A percentile compares a stretch with the other conserved stretches of the same genome.
phyloP scores from a whole-genome alignment of 441 rosid species.

The Gossypium schwendimanii region DNA sequence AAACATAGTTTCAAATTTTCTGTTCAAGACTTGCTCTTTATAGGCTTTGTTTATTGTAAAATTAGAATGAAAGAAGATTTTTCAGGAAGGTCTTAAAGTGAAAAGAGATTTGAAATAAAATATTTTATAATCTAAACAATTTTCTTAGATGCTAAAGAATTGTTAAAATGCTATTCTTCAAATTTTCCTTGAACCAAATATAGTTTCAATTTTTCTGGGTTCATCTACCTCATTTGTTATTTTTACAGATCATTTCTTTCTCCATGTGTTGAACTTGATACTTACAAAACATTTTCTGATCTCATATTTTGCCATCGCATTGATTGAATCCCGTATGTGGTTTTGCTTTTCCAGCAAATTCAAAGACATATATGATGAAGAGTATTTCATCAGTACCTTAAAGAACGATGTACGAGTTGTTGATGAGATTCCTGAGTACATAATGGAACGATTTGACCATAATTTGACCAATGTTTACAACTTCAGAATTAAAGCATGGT shows the following conservation, averaged over 20 bases:
- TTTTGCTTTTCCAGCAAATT: constrained; percentile 65
- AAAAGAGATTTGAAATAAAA: neutral
- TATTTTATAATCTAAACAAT: neutral
- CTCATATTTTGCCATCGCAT: neutral
- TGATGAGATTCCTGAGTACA: constrained; percentile 65
- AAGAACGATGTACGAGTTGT: constrained; percentile 81
- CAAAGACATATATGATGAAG: constrained; percentile 83
- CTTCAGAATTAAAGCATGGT: constrained; percentile 97
- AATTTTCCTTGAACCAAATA: neutral
- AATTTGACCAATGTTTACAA: constrained; percentile 89
- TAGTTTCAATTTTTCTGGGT: constrained; percentile 25
- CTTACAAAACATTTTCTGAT: neutral
- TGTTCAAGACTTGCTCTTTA: neutral
- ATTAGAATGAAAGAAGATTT: neutral
- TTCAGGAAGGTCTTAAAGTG: neutral
- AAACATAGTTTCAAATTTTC: neutral
- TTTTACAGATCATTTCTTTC: neutral
- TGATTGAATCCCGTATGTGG: neutral
- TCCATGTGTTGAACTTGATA: neutral
- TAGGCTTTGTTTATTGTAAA: neutral
- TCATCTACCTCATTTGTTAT: constrained; percentile 28
- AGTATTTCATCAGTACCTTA: constrained; percentile 60
- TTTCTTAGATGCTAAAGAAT: neutral
- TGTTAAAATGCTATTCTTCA: neutral
- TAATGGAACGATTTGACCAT: constrained; percentile 93